These are phyloP conservation scores for Tetrapyrgos nigripes DNA, from an alignment of 1,284 basidiomycete genomes.

Conservation along the genomic window DNA sequence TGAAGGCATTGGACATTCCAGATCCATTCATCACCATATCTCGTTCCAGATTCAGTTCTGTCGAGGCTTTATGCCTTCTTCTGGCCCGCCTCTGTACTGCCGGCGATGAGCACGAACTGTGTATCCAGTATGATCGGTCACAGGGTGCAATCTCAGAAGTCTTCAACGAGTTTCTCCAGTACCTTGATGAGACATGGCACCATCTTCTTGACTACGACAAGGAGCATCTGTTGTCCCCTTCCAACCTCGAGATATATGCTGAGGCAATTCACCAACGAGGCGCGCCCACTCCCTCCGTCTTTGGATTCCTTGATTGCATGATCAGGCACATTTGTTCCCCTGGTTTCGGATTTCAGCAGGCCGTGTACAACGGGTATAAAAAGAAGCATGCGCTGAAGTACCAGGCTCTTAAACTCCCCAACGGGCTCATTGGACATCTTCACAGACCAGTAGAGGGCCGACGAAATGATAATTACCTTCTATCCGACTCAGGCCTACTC, in stretches of 20 bases:
- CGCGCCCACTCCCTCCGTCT: conserved; percentile 21
- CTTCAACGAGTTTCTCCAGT: conserved; percentile 22
- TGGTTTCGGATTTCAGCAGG: conserved; percentile 18
- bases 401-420: conserved; percentile 29
- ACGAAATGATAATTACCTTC: conserved; percentile 26
- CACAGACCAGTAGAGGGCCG: conserved; percentile 28
- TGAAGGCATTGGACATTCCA: conserved; percentile 8
- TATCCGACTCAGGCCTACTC: conserved; percentile 18
- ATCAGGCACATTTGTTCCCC: conserved; percentile 27
- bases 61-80: conserved; percentile 17
- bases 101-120: conserved; percentile 1
- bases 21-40: conserved; percentile 6
- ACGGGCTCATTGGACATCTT: conserved; percentile 30
- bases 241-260: conserved; percentile 18
- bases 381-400: conserved; percentile 30
- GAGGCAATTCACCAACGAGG: conserved; percentile 22
- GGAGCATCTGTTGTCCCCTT: conserved; percentile 15
- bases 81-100: conserved; percentile 14
- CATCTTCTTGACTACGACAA: conserved; percentile 28
- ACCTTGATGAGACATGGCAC: conserved; percentile 24
- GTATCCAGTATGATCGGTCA: conserved; percentile 17
- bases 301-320: conserved; percentile 33
- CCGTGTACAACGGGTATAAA: conserved; percentile 34
- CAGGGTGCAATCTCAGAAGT: conserved; percentile 21
- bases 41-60: conserved; percentile 4